These are phyloP conservation scores for Neurospora sp. DNA, from an alignment of 495 filamentous ascomycete genomes.

Conservation along the genomic window DNA sequence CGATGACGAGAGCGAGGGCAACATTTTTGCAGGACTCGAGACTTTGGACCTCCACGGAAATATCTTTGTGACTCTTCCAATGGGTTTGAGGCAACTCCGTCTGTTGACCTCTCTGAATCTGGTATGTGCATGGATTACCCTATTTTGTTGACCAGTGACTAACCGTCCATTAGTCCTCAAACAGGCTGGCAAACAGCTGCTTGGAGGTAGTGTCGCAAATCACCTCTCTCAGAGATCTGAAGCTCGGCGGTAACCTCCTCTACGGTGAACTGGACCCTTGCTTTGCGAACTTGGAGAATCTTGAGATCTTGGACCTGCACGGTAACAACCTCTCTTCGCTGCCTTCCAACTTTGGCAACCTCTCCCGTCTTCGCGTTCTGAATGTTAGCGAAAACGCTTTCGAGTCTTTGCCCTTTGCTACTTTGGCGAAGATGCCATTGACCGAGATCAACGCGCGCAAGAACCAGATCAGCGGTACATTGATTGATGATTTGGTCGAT, in stretches of 20 bases:
- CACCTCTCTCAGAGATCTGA: slow-evolving; percentile 61
- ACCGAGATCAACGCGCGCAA: slow-evolving; percentile 66
- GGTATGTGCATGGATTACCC: slow-evolving; percentile 30
- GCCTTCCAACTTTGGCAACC: slow-evolving; percentile 52
- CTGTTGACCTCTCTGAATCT: slow-evolving; percentile 73
- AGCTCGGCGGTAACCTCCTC: slow-evolving; percentile 68
- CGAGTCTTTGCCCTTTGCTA: slow-evolving; percentile 55
- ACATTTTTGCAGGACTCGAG: slow-evolving; percentile 77
- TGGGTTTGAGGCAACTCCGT: slow-evolving; percentile 63
- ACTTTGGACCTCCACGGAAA: slow-evolving; percentile 82
- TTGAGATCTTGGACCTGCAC: slow-evolving; percentile 75
- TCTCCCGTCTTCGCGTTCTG: slow-evolving; percentile 59
- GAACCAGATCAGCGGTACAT: slow-evolving; percentile 63
- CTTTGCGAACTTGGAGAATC: slow-evolving; percentile 48
- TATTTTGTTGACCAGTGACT: background rate
- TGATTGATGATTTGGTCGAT: slow-evolving; percentile 53
- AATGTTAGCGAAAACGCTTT: slow-evolving; percentile 73
- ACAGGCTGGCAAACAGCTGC: slow-evolving; percentile 59
- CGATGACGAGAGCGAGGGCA: slow-evolving; percentile 54
- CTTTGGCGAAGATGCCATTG: slow-evolving; percentile 55
- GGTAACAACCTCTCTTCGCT: slow-evolving; percentile 69
- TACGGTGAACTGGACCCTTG: slow-evolving; percentile 49
- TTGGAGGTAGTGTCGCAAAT: slow-evolving; percentile 68
- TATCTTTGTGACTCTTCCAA: slow-evolving; percentile 55
- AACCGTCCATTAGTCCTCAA: slow-evolving; percentile 52